Base-by-base conservation (phyloP, 108 stramenopile species). In the Aurantiochytrium sp. region DNA sequence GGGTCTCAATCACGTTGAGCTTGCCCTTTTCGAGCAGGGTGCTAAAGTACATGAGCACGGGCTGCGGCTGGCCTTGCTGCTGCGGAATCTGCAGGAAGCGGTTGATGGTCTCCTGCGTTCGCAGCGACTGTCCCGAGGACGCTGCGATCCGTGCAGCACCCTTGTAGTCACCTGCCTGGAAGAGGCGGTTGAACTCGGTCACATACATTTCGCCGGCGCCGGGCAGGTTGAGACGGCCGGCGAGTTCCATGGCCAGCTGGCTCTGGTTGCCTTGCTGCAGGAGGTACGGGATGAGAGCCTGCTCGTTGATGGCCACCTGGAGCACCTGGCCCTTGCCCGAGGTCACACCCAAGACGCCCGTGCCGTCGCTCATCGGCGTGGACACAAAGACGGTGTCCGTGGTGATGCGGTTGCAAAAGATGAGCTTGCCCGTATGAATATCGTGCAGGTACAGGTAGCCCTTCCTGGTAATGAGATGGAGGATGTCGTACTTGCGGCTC, bases 361-460 rank as follows among this genome's bases (percentile, higher is more conserved):
- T 42, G 5, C 87, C 10, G 44, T 19, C 91, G 21, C 92, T 94
- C 72, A 97, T 96, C 12, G 94, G 88, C 89, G 96, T 95, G 5
- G 99, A 96, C 55, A 95, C 94, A 91, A 99, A 99, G 59, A 99
- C 94, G 12, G 98, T 98, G 58, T 99, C 98, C 76, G 96, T 95
- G 44, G 97, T 96, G 93, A 99, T 96, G 90, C 95, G 94, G 25
- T 96, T 96, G 42, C 99, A 95, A 92, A 97, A 99, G 90, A 99
- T 94, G 60, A 97, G 95, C 91, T 97, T 97, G 83, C 97, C 99
- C 35, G 96, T 93, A 93, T 96, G 96, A 83, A 97, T 94, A 91
- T 99, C 99, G 92, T 99, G 98, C 93, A 99, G 94, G 94, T 96
- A 99, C 35, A 96, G 93, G 92, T 97, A 98, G 47, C 99, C 99